Conservation (phyloP, 257 asterid genomes). For the Osmanthus fragrans region DNA sequence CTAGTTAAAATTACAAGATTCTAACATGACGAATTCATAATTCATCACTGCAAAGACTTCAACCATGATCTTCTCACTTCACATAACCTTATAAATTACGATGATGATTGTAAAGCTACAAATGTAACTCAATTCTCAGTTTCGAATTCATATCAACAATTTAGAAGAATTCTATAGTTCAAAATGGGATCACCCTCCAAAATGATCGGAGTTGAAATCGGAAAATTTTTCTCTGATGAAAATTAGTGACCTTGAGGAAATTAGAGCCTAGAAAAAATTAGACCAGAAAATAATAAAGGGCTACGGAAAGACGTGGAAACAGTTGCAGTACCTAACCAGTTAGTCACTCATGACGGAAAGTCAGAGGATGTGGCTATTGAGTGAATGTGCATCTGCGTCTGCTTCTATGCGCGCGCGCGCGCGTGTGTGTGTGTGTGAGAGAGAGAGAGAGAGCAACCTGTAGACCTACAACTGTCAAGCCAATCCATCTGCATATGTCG, state of each 20-base stretch:
- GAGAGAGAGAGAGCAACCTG: conserved; percentile 56
- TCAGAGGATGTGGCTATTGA: neutral
- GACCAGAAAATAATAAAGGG: neutral
- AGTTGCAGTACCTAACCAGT: neutral
- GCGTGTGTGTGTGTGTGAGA: neutral
- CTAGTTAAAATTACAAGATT: neutral
- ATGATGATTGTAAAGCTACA: neutral
- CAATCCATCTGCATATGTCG: conserved; percentile 83
- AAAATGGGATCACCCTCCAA: neutral
- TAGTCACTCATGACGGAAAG: neutral
- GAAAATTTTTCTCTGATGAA: neutral
- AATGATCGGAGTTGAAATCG: neutral
- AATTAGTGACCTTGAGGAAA: neutral
- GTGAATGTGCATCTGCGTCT: neutral
- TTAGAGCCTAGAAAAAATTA: neutral
- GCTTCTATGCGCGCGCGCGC: no score
- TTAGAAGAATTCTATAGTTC: neutral
- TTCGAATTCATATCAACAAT: neutral
- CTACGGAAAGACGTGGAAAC: neutral
- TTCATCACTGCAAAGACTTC: neutral
- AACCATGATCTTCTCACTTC: neutral
- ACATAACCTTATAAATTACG: neutral
- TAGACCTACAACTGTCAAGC: conserved; percentile 62
- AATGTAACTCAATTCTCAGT: neutral
- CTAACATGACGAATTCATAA: neutral